Conservation (phyloP, 305 asterid genomes). For the Solanum chacoense region DNA sequence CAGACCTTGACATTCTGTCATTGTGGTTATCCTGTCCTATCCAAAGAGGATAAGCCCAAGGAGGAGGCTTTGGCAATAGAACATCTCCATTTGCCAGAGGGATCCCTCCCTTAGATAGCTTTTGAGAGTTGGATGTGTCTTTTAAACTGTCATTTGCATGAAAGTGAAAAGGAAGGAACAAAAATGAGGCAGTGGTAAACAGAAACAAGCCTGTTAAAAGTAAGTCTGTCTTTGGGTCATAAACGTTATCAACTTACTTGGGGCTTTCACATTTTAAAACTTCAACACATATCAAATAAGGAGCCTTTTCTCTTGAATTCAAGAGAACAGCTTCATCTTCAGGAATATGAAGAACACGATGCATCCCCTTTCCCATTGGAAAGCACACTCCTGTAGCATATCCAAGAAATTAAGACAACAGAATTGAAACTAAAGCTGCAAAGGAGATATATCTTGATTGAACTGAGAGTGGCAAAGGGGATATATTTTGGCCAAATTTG, state of each 20-base stretch:
- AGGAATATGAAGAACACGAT: conserved; percentile 96
- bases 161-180: conserved; percentile 8
- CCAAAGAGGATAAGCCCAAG: conserved; percentile 96
- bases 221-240: not conserved
- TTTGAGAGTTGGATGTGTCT: conserved; percentile 58
- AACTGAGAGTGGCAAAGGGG: not conserved
- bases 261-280: conserved; percentile 82
- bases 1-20: conserved; percentile 86
- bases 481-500: not conserved
- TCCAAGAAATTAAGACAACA: conserved; percentile 11
- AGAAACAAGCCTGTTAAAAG: not conserved
- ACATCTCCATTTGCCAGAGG: conserved; percentile 98
- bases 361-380: conserved; percentile 93
- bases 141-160: conserved; percentile 46
- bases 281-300: conserved; percentile 90
- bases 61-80: conserved; percentile 92
- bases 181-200: not conserved
- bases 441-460: not conserved
- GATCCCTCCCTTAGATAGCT: conserved; percentile 96
- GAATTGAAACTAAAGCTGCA: conserved; percentile 6
- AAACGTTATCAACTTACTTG: conserved; percentile 37
- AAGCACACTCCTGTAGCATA: conserved; percentile 70
- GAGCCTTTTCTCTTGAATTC: conserved; percentile 99
- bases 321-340: conserved; percentile 97
- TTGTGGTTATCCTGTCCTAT: conserved; percentile 71